Base-by-base conservation (phyloP, 2,329 filamentous ascomycete genomes). In the Neofusicoccum ribis region DNA sequence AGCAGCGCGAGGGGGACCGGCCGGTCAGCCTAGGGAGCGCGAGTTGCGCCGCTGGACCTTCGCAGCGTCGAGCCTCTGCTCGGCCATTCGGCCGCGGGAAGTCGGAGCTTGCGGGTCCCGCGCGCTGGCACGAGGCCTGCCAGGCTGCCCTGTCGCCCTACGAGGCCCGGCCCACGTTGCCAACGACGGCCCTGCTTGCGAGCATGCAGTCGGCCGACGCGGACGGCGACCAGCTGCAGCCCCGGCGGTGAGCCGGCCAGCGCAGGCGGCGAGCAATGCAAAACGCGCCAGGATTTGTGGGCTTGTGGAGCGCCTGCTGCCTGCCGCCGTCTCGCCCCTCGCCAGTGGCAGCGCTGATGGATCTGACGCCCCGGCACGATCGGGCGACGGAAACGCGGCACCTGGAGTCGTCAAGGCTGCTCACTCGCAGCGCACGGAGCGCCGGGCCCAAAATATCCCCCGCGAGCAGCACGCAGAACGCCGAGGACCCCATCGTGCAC, bases 281-380 rank as follows among this genome's bases (percentile, higher is more conserved):
- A 14, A n/a, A 17, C 34, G n/a, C 14, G 31, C 50, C 8, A 14
- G 36, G 50, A 54, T 31, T 39, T 54, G 50, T 34, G 50, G 50
- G 50, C 52, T 37, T 56, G 54, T 59, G 54, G 54, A 59, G 54
- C 52, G 17, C 36, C 52, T 17, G 27, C 8, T 14, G 54, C 54
- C 54, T 31, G 39, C 27, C 23, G 20, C 39, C 27, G 39, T 31
- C 15, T 14, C 14, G 34, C 31, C 14, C 14, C 37, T 39, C 37
- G 37, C 37, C 37, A 1, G 14, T 4, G 6, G 9, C n/a, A 8
- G 20, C 15, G 54, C 15, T n/a, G 54, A 17, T 14, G 54, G 23
- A 59, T 46, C 54, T 59, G 39, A 46, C 54, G 37, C 52, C 43
- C 41, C 34, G 52, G 39, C 52, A 44, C 52, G 37, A 58, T 58